phyloP scores from a whole-genome alignment of 768 basidiomycete species.

The Wakefieldia striispora region DNA sequence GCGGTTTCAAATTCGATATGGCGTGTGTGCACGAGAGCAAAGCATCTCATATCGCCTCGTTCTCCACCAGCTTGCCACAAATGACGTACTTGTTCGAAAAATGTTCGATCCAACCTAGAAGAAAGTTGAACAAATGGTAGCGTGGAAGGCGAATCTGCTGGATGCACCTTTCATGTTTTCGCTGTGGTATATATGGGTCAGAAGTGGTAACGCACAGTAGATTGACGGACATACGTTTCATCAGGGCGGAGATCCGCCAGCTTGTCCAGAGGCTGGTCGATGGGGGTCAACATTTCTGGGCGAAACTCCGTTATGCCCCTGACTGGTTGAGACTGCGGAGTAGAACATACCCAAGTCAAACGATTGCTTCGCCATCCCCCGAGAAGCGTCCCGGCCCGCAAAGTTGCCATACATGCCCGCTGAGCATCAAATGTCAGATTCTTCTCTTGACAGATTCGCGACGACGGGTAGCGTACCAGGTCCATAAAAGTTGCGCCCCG shows the following conservation, averaged over 20 bases:
- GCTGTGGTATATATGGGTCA: slow-evolving; percentile 36
- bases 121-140: not conserved
- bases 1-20: not conserved
- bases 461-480: slow-evolving; percentile 59
- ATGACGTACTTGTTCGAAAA: slow-evolving; percentile 91
- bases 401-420: slow-evolving; percentile 98
- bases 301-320: not conserved
- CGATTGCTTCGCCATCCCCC: slow-evolving; percentile 98
- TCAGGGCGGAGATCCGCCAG: slow-evolving; percentile 73
- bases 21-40: not conserved
- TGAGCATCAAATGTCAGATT: slow-evolving; percentile 28
- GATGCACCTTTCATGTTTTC: slow-evolving; percentile 84
- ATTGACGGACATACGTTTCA: slow-evolving; percentile 65
- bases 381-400: slow-evolving; percentile 92
- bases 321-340: not conserved
- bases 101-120: slow-evolving; percentile 86
- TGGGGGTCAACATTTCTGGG: slow-evolving; percentile 84
- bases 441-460: not conserved
- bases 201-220: not conserved
- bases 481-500: slow-evolving; percentile 90
- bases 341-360: slow-evolving; percentile 77
- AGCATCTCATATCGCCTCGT: slow-evolving; percentile 43
- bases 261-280: slow-evolving; percentile 84
- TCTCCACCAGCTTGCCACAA: slow-evolving; percentile 86
- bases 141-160: not conserved